Conservation (phyloP, 1,284 basidiomycete genomes). For the Trametes polyzona region DNA sequence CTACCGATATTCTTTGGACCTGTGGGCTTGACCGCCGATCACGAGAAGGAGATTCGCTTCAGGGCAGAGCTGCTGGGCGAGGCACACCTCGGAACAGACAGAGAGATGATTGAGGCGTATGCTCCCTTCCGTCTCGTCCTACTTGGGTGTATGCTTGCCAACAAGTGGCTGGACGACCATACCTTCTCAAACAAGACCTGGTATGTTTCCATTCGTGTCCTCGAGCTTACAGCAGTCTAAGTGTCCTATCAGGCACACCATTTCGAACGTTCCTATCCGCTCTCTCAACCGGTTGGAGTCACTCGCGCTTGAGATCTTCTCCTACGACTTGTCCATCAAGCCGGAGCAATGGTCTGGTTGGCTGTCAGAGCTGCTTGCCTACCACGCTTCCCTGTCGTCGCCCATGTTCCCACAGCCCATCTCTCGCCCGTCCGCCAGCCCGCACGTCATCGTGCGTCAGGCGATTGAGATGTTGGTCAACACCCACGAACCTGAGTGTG, state of each 20-base stretch:
- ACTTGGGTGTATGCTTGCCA: conserved; percentile 86
- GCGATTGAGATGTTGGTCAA: conserved; percentile 70
- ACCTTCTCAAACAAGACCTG: conserved; percentile 94
- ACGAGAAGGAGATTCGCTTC: conserved; percentile 61
- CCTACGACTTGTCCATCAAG: conserved; percentile 69
- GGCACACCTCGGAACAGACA: conserved; percentile 46
- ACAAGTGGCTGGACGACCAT: conserved; percentile 93
- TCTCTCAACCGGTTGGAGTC: conserved; percentile 72
- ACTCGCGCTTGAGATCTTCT: conserved; percentile 68
- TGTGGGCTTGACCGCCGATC: conserved; percentile 43
- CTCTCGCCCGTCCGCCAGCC: conserved; percentile 71
- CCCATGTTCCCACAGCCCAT: conserved; percentile 73
- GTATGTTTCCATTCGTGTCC: conserved; percentile 46
- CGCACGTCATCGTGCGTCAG: conserved; percentile 66
- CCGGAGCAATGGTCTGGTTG: conserved; percentile 67
- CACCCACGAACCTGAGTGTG: conserved; percentile 39
- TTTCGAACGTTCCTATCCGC: conserved; percentile 72
- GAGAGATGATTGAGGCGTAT: conserved; percentile 55
- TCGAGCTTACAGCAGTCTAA: neutral
- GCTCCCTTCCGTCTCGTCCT: conserved; percentile 76
- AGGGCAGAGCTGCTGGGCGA: conserved; percentile 64
- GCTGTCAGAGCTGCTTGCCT: conserved; percentile 63
- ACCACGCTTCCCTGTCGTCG: conserved; percentile 64
- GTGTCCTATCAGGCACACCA: conserved; percentile 62
- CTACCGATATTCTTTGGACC: conserved; percentile 68